Evolutionary conservation across 2,329 filamentous ascomycete species (phyloP), one percentile per base, ranked within the genome.

Genomic region (Parastagonospora nodorum): DNA sequence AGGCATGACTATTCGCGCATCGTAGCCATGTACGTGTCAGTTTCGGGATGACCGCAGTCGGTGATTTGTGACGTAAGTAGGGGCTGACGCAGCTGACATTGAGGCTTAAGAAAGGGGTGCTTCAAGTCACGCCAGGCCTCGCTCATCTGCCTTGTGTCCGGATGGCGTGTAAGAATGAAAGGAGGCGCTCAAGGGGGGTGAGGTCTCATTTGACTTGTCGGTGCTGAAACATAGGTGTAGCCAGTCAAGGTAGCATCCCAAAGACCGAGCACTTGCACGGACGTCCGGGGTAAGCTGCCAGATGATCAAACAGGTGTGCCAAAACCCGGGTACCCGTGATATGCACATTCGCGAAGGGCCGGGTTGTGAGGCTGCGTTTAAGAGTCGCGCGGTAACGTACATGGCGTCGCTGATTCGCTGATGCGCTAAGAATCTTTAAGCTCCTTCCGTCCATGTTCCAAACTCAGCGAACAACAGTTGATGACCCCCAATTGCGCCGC

Each of bases 371-470:
- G 4, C 8, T 24, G n/a, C n/a, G 11, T n/a, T 10, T 6, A 28
- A 11, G 8, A 9, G 15, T 33, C 24, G 24, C 39, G 31, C 29
- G 31, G 24, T 29, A 27, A 30, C 38, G 27, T 19, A 44, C 35
- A 35, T 28, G 38, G 35, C 12, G 32, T n/a, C 39, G 45, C 45
- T 48, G 45, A 48, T 48, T 48, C 45, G 45, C 45, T 14, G 24
- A 14, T 33, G 39, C 55, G 51, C 60, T 59, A 60, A 53, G 51
- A 58, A 35, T 40, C 60, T 51, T 53, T 44, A 41, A 45, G 51
- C 56, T 60, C 57, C 55, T 54, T 58, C 55, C 55, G 53, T 55
- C 51, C 55, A 58, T 45, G 50, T 54, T 46, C 35, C 39, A 48
- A 55, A 45, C 53, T 42, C 52, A 33, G n/a, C n/a, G 3, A 24